Conservation (phyloP, 163 green algal genomes). For the Prototheca stagnorum region DNA sequence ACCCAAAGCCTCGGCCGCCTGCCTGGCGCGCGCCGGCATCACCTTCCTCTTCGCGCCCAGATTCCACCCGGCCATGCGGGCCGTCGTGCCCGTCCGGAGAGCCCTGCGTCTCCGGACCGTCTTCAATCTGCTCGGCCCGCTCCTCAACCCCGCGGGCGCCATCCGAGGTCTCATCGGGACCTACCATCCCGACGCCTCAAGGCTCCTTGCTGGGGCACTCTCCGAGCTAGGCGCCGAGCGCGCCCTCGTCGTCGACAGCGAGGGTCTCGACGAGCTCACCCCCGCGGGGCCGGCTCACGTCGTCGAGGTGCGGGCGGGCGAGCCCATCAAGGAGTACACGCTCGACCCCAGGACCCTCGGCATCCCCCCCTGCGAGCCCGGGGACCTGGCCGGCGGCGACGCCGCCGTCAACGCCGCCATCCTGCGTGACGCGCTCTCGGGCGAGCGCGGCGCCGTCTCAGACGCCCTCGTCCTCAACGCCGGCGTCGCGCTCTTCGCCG, state of each 20-base stretch:
- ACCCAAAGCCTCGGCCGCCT: conserved; percentile 53
- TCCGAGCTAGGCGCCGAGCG: conserved; percentile 62
- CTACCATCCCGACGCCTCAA: conserved; percentile 58
- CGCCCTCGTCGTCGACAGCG: conserved; percentile 85
- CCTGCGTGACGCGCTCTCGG: conserved; percentile 75
- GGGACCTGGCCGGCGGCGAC: conserved; percentile 84
- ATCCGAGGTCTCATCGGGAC: conserved; percentile 82
- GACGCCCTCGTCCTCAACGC: conserved; percentile 85
- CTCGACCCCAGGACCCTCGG: conserved; percentile 79
- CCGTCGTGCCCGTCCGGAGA: conserved; percentile 62
- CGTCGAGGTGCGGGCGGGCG: conserved; percentile 76
- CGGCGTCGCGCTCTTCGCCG: conserved; percentile 69
- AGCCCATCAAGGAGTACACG: no score
- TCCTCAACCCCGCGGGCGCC: conserved; percentile 85
- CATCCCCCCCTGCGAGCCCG: conserved; percentile 70
- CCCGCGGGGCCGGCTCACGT: conserved; percentile 76
- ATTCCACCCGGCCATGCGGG: conserved; percentile 89
- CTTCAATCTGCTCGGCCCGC: conserved; percentile 93
- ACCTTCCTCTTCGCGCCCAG: conserved; percentile 95
- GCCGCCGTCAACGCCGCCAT: conserved; percentile 72
- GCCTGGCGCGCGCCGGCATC: conserved; percentile 67
- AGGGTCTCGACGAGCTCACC: conserved; percentile 94
- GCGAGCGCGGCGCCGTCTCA: conserved; percentile 57
- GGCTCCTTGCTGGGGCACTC: conserved; percentile 80
- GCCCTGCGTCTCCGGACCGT: conserved; percentile 72